Base-by-base conservation (phyloP, 2,329 filamentous ascomycete genomes). In the Ophiocordyceps camponoti-leonardi region DNA sequence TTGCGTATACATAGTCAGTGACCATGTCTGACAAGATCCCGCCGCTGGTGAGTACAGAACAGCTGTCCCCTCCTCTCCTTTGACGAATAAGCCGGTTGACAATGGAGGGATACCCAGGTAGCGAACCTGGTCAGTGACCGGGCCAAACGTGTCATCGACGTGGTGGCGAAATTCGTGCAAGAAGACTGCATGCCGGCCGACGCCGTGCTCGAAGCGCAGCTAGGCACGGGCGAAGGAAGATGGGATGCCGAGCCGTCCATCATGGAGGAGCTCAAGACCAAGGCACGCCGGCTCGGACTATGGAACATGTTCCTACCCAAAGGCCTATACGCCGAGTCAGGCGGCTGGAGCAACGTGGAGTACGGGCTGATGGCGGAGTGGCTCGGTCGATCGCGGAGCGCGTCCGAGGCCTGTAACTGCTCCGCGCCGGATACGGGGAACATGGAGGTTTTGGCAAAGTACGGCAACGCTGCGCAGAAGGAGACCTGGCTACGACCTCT, bases 291-390 rank as follows among this genome's bases (percentile, higher is more conserved):
- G 54, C 74, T 94, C 23, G 92, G 90, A 1, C 72, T 98, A 42
- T 98, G 92, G 92, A 98, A 98, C 67, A 83, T 98, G 81, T 98
- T 98, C 72, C 67, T 98, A 54, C 86, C 92, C 52, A 90, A 84
- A 69, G 87, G 81, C 56, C 88, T 95, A 67, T 96, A 95, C 73
- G 86, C 83, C 63, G 86, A 95, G 68, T 93, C 87, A 1, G 87
- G 90, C 22, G 92, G 92, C 31, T 95, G 86, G 68, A 86, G 80
- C 49, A 98, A 96, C 65, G 71, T 98, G 50, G 92, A 98, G 67
- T 98, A 98, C 60, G 92, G 88, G 13, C 69, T 98, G 56, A 98
- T 96, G 88, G 92, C 92, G 18, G 92, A 98, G 68, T 84, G 86
- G 67, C 71, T 96, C 54, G 92, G 92, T 51, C 90, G 86, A 68